phyloP scores from a whole-genome alignment of 2,329 filamentous ascomycete genomes.

The Dactylellina haptotyla region DNA sequence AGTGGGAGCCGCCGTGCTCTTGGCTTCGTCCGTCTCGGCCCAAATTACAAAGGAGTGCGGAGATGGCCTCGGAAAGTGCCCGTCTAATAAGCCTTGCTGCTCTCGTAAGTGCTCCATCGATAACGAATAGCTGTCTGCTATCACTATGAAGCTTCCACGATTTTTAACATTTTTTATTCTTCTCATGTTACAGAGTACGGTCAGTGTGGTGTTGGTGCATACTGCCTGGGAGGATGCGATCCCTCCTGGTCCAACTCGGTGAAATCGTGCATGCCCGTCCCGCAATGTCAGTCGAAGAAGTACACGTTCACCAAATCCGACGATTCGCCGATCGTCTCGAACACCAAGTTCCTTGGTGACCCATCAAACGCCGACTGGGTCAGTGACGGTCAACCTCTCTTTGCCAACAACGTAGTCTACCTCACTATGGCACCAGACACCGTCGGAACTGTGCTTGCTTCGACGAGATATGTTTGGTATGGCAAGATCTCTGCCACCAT shows the following conservation, averaged over 20 bases:
- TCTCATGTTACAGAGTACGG: conserved; percentile 76
- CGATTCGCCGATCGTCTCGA: conserved; percentile 69
- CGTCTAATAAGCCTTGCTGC: conserved; percentile 77
- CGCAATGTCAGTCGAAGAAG: conserved; percentile 78
- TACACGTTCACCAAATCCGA: conserved; percentile 79
- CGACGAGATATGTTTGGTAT: conserved; percentile 94
- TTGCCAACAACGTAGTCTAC: conserved; percentile 75
- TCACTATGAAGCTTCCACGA: not conserved
- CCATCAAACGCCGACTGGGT: conserved; percentile 85
- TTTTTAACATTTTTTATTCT: not conserved
- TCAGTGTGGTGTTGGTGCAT: conserved; percentile 87
- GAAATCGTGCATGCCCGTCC: conserved; percentile 84
- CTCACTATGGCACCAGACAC: conserved; percentile 89
- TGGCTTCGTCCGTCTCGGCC: conserved; percentile 36
- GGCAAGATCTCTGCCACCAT: conserved; percentile 87
- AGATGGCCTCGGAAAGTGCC: conserved; percentile 71
- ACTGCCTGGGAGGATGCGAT: conserved; percentile 95
- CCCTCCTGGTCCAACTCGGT: conserved; percentile 83
- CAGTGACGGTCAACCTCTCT: conserved; percentile 77
- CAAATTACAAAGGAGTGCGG: conserved; percentile 58
- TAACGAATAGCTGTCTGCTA: conserved; percentile 10
- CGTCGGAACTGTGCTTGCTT: conserved; percentile 85
- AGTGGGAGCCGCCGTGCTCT: conserved; percentile 25
- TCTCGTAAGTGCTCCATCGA: conserved; percentile 71
- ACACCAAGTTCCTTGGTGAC: conserved; percentile 87